A percentile compares a stretch with the other conserved stretches of the same genome.
Evolutionary conservation across 129 eudicot species (phyloP).

Genomic region (Mikania micrantha): DNA sequence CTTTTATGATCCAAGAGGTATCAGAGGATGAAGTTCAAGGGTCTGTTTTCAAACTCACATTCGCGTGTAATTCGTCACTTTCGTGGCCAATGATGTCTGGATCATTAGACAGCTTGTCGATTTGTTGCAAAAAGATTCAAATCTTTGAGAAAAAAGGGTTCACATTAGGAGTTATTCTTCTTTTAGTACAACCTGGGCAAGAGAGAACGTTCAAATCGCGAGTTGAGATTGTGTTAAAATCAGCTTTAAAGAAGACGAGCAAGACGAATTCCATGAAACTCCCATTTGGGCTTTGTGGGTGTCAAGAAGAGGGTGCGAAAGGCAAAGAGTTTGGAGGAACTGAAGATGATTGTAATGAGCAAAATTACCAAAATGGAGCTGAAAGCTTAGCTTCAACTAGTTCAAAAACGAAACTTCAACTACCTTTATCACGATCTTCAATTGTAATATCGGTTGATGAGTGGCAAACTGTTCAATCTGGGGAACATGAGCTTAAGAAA

Average conservation of each 20-base stretch:
- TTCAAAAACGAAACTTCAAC: slow-evolving; percentile 39
- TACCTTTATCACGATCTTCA: slow-evolving; percentile 62
- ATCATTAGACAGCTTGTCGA: slow-evolving; percentile 68
- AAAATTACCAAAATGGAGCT: slow-evolving; percentile 40
- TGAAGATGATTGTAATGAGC: slow-evolving; percentile 58
- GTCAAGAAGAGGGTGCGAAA: slow-evolving; percentile 76
- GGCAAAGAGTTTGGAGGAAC: slow-evolving; percentile 62
- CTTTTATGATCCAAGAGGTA: slow-evolving; percentile 72
- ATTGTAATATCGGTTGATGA: slow-evolving; percentile 82
- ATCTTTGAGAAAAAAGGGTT: slow-evolving; percentile 93
- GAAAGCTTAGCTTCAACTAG: slow-evolving; percentile 36
- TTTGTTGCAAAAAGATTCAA: slow-evolving; percentile 88
- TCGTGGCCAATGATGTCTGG: slow-evolving; percentile 92
- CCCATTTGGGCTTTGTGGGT: slow-evolving; percentile 94
- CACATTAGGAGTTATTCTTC: slow-evolving; percentile 70
- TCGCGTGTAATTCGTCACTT: slow-evolving; percentile 73
- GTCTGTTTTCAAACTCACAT: slow-evolving; percentile 60
- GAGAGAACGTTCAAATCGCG: slow-evolving; percentile 56
- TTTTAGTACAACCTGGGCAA: slow-evolving; percentile 69
- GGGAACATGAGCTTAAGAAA: slow-evolving; percentile 63
- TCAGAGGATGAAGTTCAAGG: slow-evolving; percentile 63
- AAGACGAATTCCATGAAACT: slow-evolving; percentile 62
- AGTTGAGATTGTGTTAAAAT: slow-evolving; percentile 64
- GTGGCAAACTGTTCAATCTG: slow-evolving; percentile 92
- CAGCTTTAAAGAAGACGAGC: slow-evolving; percentile 60